phyloP scores from a whole-genome alignment of 331 rosid genomes.

The Stylosanthes scabra region DNA sequence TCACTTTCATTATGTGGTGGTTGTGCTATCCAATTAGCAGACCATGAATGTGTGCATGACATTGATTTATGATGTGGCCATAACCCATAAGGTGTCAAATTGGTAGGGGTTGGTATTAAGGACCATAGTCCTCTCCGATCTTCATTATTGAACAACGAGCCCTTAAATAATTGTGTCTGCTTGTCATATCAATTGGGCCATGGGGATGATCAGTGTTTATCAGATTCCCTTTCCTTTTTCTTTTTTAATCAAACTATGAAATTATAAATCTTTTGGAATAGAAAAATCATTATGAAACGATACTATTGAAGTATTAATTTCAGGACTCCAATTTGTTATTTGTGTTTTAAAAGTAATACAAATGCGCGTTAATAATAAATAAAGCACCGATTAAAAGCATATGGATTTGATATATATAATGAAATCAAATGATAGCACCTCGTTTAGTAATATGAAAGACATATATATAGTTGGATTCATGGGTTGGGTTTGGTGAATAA shows the following conservation, averaged over 20 bases:
- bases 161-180: slow-evolving; percentile 18
- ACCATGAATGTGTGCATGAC: neutral
- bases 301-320: too few relatives aligned
- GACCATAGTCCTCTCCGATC: slow-evolving; percentile 14
- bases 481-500: slow-evolving; percentile 3
- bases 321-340: too few relatives aligned
- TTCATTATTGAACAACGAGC: slow-evolving; percentile 23
- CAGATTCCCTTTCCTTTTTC: slow-evolving; percentile 23
- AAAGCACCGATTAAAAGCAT: slow-evolving; percentile 5
- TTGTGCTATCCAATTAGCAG: slow-evolving; percentile 13
- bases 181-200: slow-evolving; percentile 18
- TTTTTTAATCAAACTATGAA: neutral
- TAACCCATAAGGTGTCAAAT: slow-evolving; percentile 17
- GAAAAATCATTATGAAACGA: neutral
- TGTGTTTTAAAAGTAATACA: neutral
- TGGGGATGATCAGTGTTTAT: slow-evolving; percentile 4
- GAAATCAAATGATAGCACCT: neutral
- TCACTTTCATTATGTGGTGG: slow-evolving; percentile 15
- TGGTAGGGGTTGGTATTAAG: neutral
- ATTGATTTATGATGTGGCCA: neutral
- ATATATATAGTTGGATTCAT: neutral
- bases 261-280: neutral
- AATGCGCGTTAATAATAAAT: slow-evolving; percentile 3
- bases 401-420: neutral
- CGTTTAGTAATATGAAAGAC: too few relatives aligned